These are phyloP conservation scores for Aspergillus jensenii DNA, from an alignment of 2,329 filamentous ascomycete species.

Conservation along the genomic window DNA sequence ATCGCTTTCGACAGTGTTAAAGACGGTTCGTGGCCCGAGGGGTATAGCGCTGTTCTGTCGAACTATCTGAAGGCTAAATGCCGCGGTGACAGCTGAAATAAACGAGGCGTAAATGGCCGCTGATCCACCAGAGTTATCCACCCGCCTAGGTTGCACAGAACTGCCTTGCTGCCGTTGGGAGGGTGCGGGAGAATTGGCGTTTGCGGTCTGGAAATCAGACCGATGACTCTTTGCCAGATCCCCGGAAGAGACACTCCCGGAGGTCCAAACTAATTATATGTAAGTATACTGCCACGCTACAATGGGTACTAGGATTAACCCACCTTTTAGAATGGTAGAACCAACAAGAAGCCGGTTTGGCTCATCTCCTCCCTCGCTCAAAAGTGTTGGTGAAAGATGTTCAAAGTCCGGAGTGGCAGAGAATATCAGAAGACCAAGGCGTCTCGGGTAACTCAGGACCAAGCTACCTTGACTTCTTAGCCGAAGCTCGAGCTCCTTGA, in stretches of 20 bases:
- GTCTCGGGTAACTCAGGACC: constrained; percentile 38
- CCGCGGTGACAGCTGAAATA: constrained; percentile 39
- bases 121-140: constrained; percentile 32
- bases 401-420: constrained; percentile 40
- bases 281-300: constrained; percentile 27
- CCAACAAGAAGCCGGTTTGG: constrained; percentile 32
- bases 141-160: constrained; percentile 24
- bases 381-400: constrained; percentile 29
- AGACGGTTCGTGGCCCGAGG: constrained; percentile 42
- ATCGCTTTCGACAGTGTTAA: constrained; percentile 33
- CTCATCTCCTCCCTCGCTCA: constrained; percentile 24
- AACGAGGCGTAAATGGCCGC: constrained; percentile 41
- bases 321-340: constrained; percentile 35
- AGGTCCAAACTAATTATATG: constrained; percentile 17
- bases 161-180: constrained; percentile 26
- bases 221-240: constrained; percentile 39
- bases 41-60: constrained; percentile 38
- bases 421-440: constrained; percentile 42
- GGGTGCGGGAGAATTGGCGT: constrained; percentile 17
- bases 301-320: constrained; percentile 3
- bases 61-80: constrained; percentile 37
- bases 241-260: constrained; percentile 32
- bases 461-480: constrained; percentile 38
- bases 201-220: constrained; percentile 26
- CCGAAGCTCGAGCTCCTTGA: constrained; percentile 39